Percentiles rank a stretch among this genome's conserved stretches.
Evolutionary conservation across 768 basidiomycete species (phyloP).

Genomic region (Lyophyllum shimeji): DNA sequence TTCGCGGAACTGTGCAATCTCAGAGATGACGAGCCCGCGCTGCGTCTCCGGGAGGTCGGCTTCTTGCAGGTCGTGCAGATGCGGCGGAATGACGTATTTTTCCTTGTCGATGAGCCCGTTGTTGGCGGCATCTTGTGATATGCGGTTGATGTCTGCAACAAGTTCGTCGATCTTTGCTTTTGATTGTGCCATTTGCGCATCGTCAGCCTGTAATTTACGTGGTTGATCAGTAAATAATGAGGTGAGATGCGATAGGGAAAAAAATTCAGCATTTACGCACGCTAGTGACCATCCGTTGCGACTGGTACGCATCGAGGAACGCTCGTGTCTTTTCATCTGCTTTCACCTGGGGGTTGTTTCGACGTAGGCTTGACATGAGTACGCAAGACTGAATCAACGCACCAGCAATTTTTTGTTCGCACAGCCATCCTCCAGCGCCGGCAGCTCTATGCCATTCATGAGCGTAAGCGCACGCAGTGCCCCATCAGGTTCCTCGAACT

Average conservation of each 20-base stretch:
- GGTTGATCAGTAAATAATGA: not conserved
- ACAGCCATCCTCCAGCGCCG: slow-evolving; percentile 50
- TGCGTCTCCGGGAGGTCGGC: slow-evolving; percentile 94
- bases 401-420: slow-evolving; percentile 61
- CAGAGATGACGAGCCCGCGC: slow-evolving; percentile 90
- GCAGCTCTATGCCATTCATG: slow-evolving; percentile 50
- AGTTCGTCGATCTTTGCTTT: slow-evolving; percentile 64
- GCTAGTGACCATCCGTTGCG: slow-evolving; percentile 77
- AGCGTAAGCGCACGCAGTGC: slow-evolving; percentile 69
- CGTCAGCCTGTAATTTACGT: slow-evolving; percentile 57
- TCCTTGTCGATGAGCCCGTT: slow-evolving; percentile 78
- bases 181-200: slow-evolving; percentile 59
- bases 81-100: slow-evolving; percentile 91
- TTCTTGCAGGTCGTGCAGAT: slow-evolving; percentile 94
- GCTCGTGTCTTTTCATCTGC: slow-evolving; percentile 93
- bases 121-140: slow-evolving; percentile 73
- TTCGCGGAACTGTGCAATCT: slow-evolving; percentile 96
- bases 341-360: slow-evolving; percentile 66
- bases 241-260: not conserved
- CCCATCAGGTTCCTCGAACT: slow-evolving; percentile 91
- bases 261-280: slow-evolving; percentile 44
- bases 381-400: slow-evolving; percentile 43
- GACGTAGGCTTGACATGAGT: slow-evolving; percentile 47
- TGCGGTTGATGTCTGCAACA: slow-evolving; percentile 68
- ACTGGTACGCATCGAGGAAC: slow-evolving; percentile 83